phyloP scores from a whole-genome alignment of 1,139 yeast genomes.

The Wickerhamomyces sp. region DNA sequence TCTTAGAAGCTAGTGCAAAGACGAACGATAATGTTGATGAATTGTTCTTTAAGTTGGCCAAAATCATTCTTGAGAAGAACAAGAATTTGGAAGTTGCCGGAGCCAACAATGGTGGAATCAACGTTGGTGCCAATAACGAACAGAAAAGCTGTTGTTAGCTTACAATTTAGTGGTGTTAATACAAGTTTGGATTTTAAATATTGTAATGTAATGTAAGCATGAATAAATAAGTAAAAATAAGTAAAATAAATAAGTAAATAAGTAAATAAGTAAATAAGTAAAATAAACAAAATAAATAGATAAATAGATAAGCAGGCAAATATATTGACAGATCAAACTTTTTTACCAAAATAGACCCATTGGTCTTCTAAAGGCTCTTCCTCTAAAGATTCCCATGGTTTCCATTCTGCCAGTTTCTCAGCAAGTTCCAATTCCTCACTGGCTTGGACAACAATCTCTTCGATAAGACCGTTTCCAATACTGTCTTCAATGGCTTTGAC shows the following conservation, averaged over 20 bases:
- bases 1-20: constrained; percentile 94
- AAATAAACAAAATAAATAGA: constrained; percentile 1
- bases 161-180: not conserved
- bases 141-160: constrained; percentile 17
- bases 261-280: not conserved
- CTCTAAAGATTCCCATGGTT: constrained; percentile 61
- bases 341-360: constrained; percentile 68
- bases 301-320: not conserved
- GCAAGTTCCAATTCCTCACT: constrained; percentile 74
- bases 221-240: constrained; percentile 5
- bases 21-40: constrained; percentile 89
- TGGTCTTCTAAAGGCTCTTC: constrained; percentile 70
- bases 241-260: not conserved
- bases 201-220: constrained; percentile 5
- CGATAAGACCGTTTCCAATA: constrained; percentile 82
- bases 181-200: not conserved
- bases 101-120: constrained; percentile 30
- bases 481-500: constrained; percentile 64
- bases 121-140: constrained; percentile 13
- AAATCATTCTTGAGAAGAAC: constrained; percentile 77
- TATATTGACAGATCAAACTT: constrained; percentile 30
- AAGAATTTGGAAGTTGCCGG: constrained; percentile 30
- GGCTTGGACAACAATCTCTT: constrained; percentile 80
- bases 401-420: constrained; percentile 62
- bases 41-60: constrained; percentile 87